Base-by-base conservation (phyloP, 495 filamentous ascomycete genomes). In the Tuber microsphaerosporum region DNA sequence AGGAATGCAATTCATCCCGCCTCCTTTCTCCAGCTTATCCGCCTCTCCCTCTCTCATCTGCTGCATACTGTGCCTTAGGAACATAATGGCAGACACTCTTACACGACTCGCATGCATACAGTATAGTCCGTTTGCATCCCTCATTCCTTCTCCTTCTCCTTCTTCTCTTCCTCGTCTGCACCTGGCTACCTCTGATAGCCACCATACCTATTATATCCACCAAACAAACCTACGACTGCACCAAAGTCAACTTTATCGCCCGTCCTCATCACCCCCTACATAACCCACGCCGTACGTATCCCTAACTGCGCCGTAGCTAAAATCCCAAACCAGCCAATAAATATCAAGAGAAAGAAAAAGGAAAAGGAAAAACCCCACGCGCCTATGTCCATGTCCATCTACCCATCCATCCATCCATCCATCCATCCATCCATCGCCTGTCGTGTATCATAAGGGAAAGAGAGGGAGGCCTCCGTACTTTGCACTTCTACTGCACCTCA, bases 191-290 rank as follows among this genome's bases (percentile, higher is more conserved):
- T 65, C 26, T 34, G 26, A 65, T 8, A 7, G 26, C 26, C 16
- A 65, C 56, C 56, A 1, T 31, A 34, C 56, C 56, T 17, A 34
- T 34, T 8, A 34, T 31, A 65, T 31, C 51, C 51, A 26, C 56
- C 56, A 65, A 65, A 65, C 39, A 65, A 65, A 65, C 26, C 26
- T 65, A 26, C 56, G 5, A 34, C 26, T 19, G 56, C 10, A 34
- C 56, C 56, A 65, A 65, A 65, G 56, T 65, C 56, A 34, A 65
- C 56, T 65, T 65, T 65, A 65, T 34, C 56, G 26, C 56, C 56
- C 48, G 8, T 26, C 51, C 51, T 10, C 48, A 56, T 56, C 6
- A 7, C 56, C 26, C 56, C 56, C 56, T 19, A 14, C 12, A 26
- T 19, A 34, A 19, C 26, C 56, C 26, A 31, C 26, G 31, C 26